Evolutionary conservation across 805 yeast genomes (phyloP).

Genomic region (Blastobotrys robertii): DNA sequence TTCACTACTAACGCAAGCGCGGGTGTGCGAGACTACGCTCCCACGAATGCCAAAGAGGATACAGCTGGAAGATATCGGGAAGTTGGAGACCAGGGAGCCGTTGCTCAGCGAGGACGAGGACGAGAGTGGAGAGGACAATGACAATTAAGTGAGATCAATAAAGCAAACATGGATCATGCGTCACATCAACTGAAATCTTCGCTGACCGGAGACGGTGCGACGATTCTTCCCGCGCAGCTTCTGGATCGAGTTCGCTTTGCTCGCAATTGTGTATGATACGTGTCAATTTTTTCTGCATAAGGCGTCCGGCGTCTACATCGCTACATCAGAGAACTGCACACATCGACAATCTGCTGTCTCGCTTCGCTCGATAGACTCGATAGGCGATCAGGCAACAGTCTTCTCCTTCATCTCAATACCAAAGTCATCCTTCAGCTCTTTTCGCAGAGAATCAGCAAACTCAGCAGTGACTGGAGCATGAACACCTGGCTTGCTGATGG

Average conservation of each 20-base stretch:
- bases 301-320: no score
- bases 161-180: no score
- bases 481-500: constrained; percentile 68
- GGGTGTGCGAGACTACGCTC: constrained; percentile 64
- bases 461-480: constrained; percentile 89
- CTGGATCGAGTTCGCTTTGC: no score
- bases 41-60: constrained; percentile 45
- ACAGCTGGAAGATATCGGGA: constrained; percentile 28
- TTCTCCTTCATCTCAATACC: constrained; percentile 84
- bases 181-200: no score
- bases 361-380: not conserved
- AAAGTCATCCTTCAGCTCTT: constrained; percentile 81
- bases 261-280: no score
- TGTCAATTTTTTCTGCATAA: no score
- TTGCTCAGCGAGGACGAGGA: constrained; percentile 32
- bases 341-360: not conserved
- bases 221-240: no score
- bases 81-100: constrained; percentile 25
- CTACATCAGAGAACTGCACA: no score
- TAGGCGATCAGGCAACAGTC: constrained; percentile 16
- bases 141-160: no score
- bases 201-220: no score
- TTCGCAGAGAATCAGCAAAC: constrained; percentile 83
- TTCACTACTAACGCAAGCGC: constrained; percentile 40
- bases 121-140: constrained; percentile 15